Evolutionary conservation across 2,329 filamentous ascomycete species (phyloP), one percentile per base, ranked within the genome.

Genomic region (Colletotrichum abscissum): DNA sequence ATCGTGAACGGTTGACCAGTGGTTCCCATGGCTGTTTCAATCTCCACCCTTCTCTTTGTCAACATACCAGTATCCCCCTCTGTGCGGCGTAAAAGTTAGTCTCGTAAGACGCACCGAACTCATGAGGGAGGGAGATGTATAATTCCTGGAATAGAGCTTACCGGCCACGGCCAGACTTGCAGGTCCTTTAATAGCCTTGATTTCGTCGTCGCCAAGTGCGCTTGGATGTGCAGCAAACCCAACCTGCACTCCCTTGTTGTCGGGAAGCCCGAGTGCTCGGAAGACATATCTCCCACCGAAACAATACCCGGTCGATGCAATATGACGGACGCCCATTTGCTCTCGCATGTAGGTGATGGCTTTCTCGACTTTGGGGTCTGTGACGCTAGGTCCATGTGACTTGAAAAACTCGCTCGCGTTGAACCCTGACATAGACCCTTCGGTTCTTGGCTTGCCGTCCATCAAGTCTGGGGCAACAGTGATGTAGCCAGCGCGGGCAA

Each of bases 391-490:
- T 0, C 80, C 77, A 76, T 88, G 87, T 1, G 78, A 75, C 4
- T 76, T 77, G 3, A 86, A 78, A 82, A 86, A 88, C 1, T 76
- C 81, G 2, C 78, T 81, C 1, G 83, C 76, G 76, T 85, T 82
- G 79, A 84, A 86, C n/a, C 33, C 8, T 64, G 81, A 74, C 12
- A 63, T 69, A 2, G 69, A 59, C 63, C 80, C 81, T 35, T 78
- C 82, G 2, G 84, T 82, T 67, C 91, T 84, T 16, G 88, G 82
- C 67, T 89, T 86, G 74, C 89, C 90, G 71, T 86, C 81, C 85
- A 93, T 93, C 60, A 93, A 84, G 79, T 94, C 92, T 1, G 92
- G 92, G 71, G 92, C 86, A 59, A 92, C 83, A 70, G 88, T 87
- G 60, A 92, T 85, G 82, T 93, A 94, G 76, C 92, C 92, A 75